Conservation (phyloP, 31 red algal genomes). For the Asparagopsis taxiformis region DNA sequence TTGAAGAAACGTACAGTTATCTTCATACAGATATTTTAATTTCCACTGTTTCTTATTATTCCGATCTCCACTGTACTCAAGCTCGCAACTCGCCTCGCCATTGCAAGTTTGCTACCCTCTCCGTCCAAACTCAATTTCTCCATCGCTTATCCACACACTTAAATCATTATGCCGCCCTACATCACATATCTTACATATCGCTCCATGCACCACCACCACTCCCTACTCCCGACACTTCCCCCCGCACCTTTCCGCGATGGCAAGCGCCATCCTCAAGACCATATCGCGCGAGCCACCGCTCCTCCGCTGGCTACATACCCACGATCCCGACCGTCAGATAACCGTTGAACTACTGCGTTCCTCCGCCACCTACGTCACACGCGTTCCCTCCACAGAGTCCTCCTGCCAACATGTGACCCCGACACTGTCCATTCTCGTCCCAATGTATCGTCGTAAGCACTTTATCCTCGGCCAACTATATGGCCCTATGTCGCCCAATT, state of each 20-base stretch:
- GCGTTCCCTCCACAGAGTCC: not conserved
- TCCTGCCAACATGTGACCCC: not conserved
- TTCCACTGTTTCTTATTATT: too few species aligned
- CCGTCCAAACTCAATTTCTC: too few species aligned
- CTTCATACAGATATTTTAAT: too few species aligned
- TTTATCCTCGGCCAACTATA: constrained; percentile 36
- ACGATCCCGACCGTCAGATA: constrained; percentile 27
- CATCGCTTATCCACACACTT: too few species aligned
- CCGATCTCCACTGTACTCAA: too few species aligned
- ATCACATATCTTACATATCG: not conserved
- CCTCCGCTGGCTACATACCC: constrained; percentile 24
- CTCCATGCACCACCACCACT: not conserved
- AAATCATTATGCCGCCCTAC: too few species aligned
- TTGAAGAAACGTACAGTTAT: too few species aligned
- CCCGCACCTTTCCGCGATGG: not conserved
- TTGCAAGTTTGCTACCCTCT: not conserved
- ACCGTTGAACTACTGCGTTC: constrained; percentile 15
- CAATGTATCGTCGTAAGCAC: constrained; percentile 25
- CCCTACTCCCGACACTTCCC: not conserved
- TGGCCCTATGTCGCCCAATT: constrained; percentile 17
- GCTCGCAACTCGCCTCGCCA: too few species aligned
- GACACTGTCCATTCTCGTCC: constrained; percentile 15
- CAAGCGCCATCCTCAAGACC: constrained; percentile 1
- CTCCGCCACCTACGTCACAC: constrained; percentile 15
- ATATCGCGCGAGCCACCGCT: constrained; percentile 18